Percentiles rank a stretch among this genome's conserved stretches.
These are phyloP conservation scores for Podospora australis DNA, from an alignment of 495 filamentous ascomycete genomes.

Conservation along the genomic window DNA sequence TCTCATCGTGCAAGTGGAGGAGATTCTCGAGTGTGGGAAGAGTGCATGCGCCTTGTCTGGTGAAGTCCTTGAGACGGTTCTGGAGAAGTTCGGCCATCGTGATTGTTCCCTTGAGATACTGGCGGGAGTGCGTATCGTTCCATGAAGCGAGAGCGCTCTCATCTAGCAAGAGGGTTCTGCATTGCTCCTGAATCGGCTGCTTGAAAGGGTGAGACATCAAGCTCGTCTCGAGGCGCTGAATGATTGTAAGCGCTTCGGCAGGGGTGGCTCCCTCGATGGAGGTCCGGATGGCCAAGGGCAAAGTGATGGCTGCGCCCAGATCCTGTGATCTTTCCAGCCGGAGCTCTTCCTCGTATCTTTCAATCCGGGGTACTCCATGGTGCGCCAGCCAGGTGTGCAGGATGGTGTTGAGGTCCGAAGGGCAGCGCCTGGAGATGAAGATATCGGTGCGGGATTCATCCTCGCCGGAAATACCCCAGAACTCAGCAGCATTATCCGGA, in stretches of 20 bases:
- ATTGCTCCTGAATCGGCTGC: conserved; percentile 12
- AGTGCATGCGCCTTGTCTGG: conserved; percentile 1
- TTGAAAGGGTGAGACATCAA: conserved; percentile 10
- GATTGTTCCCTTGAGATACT: conserved; percentile 10
- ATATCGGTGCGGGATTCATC: conserved; percentile 8
- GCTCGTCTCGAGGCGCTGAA: conserved; percentile 16
- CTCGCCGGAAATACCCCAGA: conserved; percentile 19
- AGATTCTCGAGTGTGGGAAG: conserved; percentile 9
- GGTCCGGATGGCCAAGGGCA: conserved; percentile 16
- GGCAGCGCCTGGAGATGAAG: conserved; percentile 19
- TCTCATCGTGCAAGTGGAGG: neutral
- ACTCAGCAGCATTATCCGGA: conserved; percentile 15
- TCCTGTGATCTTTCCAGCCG: conserved; percentile 8
- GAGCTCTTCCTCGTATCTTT: conserved; percentile 21
- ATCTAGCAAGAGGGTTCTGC: conserved; percentile 11
- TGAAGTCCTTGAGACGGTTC: conserved; percentile 8
- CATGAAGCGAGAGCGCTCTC: conserved; percentile 9
- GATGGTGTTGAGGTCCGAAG: conserved; percentile 17
- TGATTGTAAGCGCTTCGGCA: conserved; percentile 13
- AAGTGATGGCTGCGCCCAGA: neutral
- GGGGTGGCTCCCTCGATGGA: conserved; percentile 18
- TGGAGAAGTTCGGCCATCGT: conserved; percentile 12
- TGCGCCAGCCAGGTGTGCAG: conserved; percentile 26
- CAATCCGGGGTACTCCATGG: conserved; percentile 14
- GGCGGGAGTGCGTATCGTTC: conserved; percentile 17